A percentile compares a stretch with the other conserved stretches of the same genome.
Conservation (phyloP, 2,329 filamentous ascomycete species). For the Fusarium pseudograminearum region DNA sequence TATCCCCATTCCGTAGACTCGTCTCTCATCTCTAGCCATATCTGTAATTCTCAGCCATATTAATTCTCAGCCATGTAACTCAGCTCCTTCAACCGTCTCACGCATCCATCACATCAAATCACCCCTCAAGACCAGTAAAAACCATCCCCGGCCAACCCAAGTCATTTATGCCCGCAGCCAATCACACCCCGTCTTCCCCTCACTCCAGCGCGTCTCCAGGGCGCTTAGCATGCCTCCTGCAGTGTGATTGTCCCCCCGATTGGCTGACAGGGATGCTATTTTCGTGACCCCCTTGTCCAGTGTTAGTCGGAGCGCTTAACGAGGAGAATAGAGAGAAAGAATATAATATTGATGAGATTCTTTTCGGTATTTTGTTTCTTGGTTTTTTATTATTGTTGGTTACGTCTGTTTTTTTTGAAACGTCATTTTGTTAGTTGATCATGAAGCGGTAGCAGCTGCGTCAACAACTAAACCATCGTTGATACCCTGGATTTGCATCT, state of each 20-base stretch:
- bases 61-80: not conserved
- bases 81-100: constrained; percentile 21
- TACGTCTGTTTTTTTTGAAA: constrained; percentile 8
- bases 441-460: constrained; percentile 49
- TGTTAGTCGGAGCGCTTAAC: constrained; percentile 43
- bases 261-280: constrained; percentile 45
- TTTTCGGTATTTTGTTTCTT: constrained; percentile 1
- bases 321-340: not conserved
- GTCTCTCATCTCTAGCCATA: too few species aligned
- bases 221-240: constrained; percentile 46
- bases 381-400: constrained; percentile 9
- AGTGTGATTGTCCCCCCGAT: constrained; percentile 51
- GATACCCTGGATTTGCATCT: constrained; percentile 34
- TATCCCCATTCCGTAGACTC: too few species aligned
- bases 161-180: constrained; percentile 1
- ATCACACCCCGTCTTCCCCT: constrained; percentile 24
- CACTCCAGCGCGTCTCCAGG: constrained; percentile 36
- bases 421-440: constrained; percentile 9
- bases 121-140: constrained; percentile 22
- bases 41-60: too few species aligned
- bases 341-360: constrained; percentile 35
- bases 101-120: constrained; percentile 35
- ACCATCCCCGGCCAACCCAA: constrained; percentile 31
- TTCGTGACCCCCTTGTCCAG: constrained; percentile 23
- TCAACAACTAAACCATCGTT: constrained; percentile 1